Percentiles rank a stretch among this genome's conserved stretches.
Evolutionary conservation across 2,329 filamentous ascomycete genomes (phyloP).

Genomic region (Mariannaea sp.): DNA sequence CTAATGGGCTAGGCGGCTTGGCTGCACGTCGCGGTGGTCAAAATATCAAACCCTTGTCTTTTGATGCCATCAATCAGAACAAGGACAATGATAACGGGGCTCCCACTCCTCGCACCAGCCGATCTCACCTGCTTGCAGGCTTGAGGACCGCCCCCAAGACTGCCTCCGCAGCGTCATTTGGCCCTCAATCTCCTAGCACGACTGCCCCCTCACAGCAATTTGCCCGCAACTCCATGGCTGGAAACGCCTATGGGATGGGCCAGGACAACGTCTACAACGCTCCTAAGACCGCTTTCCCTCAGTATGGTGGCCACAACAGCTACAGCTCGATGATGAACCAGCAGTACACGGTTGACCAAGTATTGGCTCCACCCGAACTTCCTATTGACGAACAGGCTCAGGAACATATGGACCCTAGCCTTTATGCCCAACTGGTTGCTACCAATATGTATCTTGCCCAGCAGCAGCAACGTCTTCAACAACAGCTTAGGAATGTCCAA

Average conservation of each 20-base stretch:
- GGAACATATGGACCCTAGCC: conserved; percentile 79
- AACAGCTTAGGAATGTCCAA: conserved; percentile 85
- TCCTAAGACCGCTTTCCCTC: conserved; percentile 63
- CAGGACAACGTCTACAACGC: conserved; percentile 52
- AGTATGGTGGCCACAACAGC: conserved; percentile 46
- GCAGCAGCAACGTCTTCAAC: conserved; percentile 92
- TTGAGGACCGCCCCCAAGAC: conserved; percentile 93
- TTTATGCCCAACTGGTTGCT: conserved; percentile 87
- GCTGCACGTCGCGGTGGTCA: conserved; percentile 83
- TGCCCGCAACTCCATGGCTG: conserved; percentile 50
- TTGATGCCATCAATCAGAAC: conserved; percentile 71
- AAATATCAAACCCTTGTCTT: conserved; percentile 88
- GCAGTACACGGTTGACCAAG: conserved; percentile 82
- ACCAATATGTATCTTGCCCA: conserved; percentile 92
- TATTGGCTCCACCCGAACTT: conserved; percentile 81
- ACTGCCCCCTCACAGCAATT: conserved; percentile 47
- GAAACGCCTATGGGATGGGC: conserved; percentile 51
- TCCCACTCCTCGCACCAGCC: conserved; percentile 88
- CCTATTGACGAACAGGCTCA: conserved; percentile 72
- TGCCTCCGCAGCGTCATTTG: conserved; percentile 71
- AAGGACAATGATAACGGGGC: conserved; percentile 68
- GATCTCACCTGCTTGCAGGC: conserved; percentile 91
- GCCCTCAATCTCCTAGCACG: conserved; percentile 64
- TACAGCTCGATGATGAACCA: conserved; percentile 45
- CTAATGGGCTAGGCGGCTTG: conserved; percentile 77